Base-by-base conservation (phyloP, 768 basidiomycete genomes). In the Mycena crocata region DNA sequence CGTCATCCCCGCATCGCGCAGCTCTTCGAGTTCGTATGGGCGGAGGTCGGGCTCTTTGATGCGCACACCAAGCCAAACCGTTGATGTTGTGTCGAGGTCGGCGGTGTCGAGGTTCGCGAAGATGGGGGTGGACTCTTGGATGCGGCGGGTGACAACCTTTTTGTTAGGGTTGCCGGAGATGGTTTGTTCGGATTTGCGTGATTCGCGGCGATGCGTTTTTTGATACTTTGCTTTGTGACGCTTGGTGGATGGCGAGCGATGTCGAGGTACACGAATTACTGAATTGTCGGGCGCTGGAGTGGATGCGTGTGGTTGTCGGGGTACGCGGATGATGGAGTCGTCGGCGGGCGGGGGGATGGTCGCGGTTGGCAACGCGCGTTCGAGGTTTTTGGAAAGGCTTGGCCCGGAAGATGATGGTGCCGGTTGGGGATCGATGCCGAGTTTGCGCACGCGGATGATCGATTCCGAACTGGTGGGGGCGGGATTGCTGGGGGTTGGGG, bases 61-160 rank as follows among this genome's bases (percentile, higher is more conserved):
- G 40, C 56, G 42, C 21, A 57, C 2, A 19, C 56, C 56, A 13
- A 57, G 42, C 57, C 57, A 57, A 31, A 17, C 28, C 1, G 44
- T 57, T 42, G 57, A 34, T n/a, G 57, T 46, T 10, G 28, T 31
- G n/a, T 45, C 30, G 44, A 57, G 57, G 21, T 57, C 57, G n/a
- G 19, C n/a, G 44, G 45, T 13, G 30, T 57, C 56, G 7, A 57
- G 17, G 12, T 26, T 2, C 5, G 56, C 35, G 30, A 57, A 57
- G 14, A 57, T 44, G 15, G 56, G 56, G 26, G 42, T 34, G 21
- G 56, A 57, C 34, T 57, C 6, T 45, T 57, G 56, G 2, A 45
- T 8, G 21, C 42, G 56, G 4, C 42, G 56, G 7, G 8, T 19
- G 10, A 45, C 42, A 4, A 57, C 40, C 14, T 31, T 17, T 31